Evolutionary conservation across 441 rosid species (phyloP), one percentile per base, ranked within the genome.

Genomic region (Rhodomyrtus psidioides): DNA sequence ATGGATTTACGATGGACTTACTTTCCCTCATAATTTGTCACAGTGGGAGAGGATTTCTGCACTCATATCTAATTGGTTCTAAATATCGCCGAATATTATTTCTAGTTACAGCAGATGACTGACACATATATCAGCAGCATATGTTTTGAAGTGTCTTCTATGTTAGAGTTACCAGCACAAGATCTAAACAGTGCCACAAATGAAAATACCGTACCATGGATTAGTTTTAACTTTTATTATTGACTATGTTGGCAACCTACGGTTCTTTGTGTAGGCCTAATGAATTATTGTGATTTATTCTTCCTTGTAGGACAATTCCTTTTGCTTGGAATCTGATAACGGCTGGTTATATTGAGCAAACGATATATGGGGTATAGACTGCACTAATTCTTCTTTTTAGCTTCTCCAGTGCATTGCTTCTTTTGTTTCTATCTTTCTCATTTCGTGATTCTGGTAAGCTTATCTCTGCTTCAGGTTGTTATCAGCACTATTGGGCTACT

Each of bases 291-390:
- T 15, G 58, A 46, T 28, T 49, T 30, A 24, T 82, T 88, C 79
- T 85, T 44, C 85, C 75, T 89, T 90, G 84, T 88, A 97, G 99
- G 96, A 97, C 99, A 34, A 96, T 97, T 88, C 99, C 99, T 85
- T 96, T 97, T 92, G 98, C 89, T 57, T 97, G 99, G 99, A 97
- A 97, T 90, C 95, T 97, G 65, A 82, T 97, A 59, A 95, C 99
- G 21, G 93, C 97, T 49, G 99, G 99, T 88, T 97, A 94, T 86
- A 88, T 97, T 60, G 99, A 97, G 88, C 97, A 94, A 87, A 88
- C 99, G 4, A 84, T 94, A 56, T 87, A 92, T 94, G 99, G 99
- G 93, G 99, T 96, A 94, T 88, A 90, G 39, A 83, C 24, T 82
- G 62, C 46, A 9, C 79, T 56, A 62, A 44, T 83, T 53, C 82